Evolutionary conservation across 106 monocot species (phyloP).

Genomic region (Phalaenopsis equestris): DNA sequence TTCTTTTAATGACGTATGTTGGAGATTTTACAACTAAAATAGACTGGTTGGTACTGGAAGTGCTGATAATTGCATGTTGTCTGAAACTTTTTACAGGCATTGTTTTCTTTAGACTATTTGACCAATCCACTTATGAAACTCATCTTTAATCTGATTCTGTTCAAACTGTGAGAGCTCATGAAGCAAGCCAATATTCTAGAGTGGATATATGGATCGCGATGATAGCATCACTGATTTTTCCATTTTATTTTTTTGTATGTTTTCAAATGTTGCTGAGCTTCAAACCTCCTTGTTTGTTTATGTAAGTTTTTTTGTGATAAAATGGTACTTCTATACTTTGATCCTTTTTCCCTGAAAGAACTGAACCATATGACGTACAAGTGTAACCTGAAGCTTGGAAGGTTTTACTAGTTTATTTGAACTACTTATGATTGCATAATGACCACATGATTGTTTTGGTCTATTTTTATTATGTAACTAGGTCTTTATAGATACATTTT

Average conservation of each 20-base stretch:
- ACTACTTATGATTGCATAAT: background rate
- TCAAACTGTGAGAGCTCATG: background rate
- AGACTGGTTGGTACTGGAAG: too few species aligned
- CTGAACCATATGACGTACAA: background rate
- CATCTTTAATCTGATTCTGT: background rate
- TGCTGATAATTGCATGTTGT: background rate
- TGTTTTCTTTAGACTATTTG: background rate
- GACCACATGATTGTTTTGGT: background rate
- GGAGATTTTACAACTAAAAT: background rate
- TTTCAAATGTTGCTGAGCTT: background rate
- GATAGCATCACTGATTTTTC: background rate
- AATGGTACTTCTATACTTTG: background rate
- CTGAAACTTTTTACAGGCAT: background rate
- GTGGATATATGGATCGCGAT: background rate
- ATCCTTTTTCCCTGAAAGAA: background rate
- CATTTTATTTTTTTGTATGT: background rate
- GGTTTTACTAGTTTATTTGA: background rate
- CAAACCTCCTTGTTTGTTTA: slow-evolving; percentile 1
- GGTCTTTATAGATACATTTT: background rate
- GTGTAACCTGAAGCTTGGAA: background rate
- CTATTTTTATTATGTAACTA: background rate
- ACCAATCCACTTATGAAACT: background rate
- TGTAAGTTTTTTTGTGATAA: background rate
- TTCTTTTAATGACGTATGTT: background rate
- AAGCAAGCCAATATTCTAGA: background rate